These are phyloP conservation scores for Diaporthe sp. DNA, from an alignment of 2,329 filamentous ascomycete genomes.

Conservation along the genomic window DNA sequence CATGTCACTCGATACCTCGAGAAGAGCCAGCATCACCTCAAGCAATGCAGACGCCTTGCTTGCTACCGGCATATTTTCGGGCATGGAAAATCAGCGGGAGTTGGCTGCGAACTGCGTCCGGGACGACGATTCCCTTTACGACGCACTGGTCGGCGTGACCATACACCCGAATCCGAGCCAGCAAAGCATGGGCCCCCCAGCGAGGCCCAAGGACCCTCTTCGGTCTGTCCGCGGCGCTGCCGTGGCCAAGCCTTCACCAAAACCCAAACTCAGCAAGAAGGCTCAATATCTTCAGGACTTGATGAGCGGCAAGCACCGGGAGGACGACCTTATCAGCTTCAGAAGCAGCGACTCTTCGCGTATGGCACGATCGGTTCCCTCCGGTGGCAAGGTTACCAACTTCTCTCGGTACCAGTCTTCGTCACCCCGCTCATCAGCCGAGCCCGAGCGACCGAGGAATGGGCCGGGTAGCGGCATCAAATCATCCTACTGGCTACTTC, in stretches of 20 bases:
- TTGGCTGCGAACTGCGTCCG: slow-evolving; percentile 48
- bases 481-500: slow-evolving; percentile 34
- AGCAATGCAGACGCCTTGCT: slow-evolving; percentile 51
- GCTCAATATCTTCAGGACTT: slow-evolving; percentile 32
- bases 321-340: slow-evolving; percentile 36
- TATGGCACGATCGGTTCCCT: slow-evolving; percentile 30
- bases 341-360: slow-evolving; percentile 34
- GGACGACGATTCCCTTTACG: slow-evolving; percentile 38
- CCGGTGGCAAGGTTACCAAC: slow-evolving; percentile 32
- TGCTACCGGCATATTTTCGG: slow-evolving; percentile 54
- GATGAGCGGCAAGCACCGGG: slow-evolving; percentile 31
- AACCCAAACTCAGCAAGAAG: slow-evolving; percentile 32
- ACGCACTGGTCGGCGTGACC: slow-evolving; percentile 34
- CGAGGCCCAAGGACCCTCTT: slow-evolving; percentile 34
- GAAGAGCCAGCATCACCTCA: slow-evolving; percentile 39
- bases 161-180: slow-evolving; percentile 32
- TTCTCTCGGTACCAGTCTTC: slow-evolving; percentile 35
- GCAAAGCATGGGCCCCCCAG: slow-evolving; percentile 33
- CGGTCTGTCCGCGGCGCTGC: slow-evolving; percentile 33
- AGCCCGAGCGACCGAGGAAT: slow-evolving; percentile 27
- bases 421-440: slow-evolving; percentile 33
- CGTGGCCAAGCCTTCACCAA: slow-evolving; percentile 26
- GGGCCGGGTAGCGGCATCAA: slow-evolving; percentile 34
- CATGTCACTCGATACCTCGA: slow-evolving; percentile 42
- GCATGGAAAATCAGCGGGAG: slow-evolving; percentile 51